Evolutionary conservation across 148 eudicot species (phyloP).

Genomic region (Salicornia ramosissima): DNA sequence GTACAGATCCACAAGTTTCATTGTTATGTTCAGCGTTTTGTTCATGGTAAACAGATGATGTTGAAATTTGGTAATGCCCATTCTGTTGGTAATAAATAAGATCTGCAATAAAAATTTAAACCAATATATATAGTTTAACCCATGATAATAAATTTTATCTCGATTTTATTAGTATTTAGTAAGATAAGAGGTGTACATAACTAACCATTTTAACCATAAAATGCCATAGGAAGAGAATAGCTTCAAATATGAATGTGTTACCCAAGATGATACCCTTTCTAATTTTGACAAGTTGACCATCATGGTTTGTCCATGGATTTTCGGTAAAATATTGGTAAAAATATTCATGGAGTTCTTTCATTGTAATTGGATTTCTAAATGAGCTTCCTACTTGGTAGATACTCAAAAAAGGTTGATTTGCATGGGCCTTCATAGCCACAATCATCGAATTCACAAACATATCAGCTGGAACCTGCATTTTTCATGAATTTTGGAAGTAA

Average conservation of each 20-base stretch:
- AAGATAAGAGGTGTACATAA: too few species aligned
- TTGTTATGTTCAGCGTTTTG: conserved; percentile 13
- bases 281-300: conserved; percentile 10
- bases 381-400: conserved; percentile 27
- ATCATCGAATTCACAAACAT: conserved; percentile 71
- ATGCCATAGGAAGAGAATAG: conserved; percentile 10
- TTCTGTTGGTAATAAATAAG: conserved; percentile 1
- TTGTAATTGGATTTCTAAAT: conserved; percentile 18
- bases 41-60: background rate
- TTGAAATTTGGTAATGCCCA: conserved; percentile 2
- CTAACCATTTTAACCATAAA: conserved; percentile 1
- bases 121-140: background rate
- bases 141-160: too few species aligned
- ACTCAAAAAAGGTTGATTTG: conserved; percentile 10
- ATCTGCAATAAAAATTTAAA: background rate
- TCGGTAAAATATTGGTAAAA: conserved; percentile 10
- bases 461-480: conserved; percentile 61
- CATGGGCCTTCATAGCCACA: conserved; percentile 51
- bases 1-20: conserved; percentile 21
- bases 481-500: background rate
- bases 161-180: too few species aligned
- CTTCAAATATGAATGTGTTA: conserved; percentile 12
- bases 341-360: conserved; percentile 9
- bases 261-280: conserved; percentile 1
- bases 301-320: conserved; percentile 15